Base-by-base conservation (phyloP, 192 early-diverging fungal species). In the Umbelopsis isabellina region DNA sequence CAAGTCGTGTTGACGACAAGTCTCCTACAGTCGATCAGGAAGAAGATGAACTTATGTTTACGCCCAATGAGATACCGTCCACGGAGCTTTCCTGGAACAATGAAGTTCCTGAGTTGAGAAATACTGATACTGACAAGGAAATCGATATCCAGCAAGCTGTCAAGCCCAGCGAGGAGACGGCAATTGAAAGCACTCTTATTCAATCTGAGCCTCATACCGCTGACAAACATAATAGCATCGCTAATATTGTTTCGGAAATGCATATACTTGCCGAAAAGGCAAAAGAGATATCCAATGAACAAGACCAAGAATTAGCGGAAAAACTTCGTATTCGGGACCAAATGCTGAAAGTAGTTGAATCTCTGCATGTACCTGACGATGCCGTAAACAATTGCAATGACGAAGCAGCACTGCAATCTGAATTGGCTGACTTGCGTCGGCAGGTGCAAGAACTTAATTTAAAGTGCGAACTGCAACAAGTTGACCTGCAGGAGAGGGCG, bases 381-480 rank as follows among this genome's bases (percentile, higher is more conserved):
- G 13, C 25, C 2, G 13, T 30, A 1, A 4, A 5, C 51, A 25
- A 25, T 1, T 11, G 21, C n/a, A 9, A 21, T 16, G 27, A 35
- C 5, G 30, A 33, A 33, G 23, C 18, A 20, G 16, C 18, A 16
- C 48, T 12, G 13, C 15, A 20, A 18, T 33, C 25, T 18, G 30
- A 37, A n/a, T 4, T 61, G 4, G 55, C 27, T 2, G 30, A 35
- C 4, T 18, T 61, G 6, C 55, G 55, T 35, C 25, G 27, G 16
- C 55, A 61, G 33, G 55, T 61, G 15, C 27, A 61, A 1, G 55
- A 10, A 5, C 55, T 61, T 1, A 18, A 61, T 35, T 30, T 35
- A 12, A 61, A 35, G 30, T 61, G 55, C 30, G 55, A 61, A 30
- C 55, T 61, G 27, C 55, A 61, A 25, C 25, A 35, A 35, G 55